A percentile compares a stretch with the other conserved stretches of the same genome.
phyloP scores from a whole-genome alignment of 345 rosid species.

The Bruguiera sexangula region DNA sequence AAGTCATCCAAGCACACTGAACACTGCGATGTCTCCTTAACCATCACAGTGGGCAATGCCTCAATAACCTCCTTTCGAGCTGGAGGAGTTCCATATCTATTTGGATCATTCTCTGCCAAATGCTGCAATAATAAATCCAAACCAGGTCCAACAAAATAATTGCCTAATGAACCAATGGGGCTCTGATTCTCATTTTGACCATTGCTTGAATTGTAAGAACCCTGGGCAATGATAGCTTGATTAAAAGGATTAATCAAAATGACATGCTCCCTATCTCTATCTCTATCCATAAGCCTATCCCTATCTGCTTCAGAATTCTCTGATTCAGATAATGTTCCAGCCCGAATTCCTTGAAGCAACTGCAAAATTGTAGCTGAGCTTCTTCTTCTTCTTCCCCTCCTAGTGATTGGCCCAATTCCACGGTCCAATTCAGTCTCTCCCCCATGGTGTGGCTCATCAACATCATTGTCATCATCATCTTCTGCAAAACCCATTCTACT shows the following conservation, averaged over 20 bases:
- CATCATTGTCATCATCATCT: slow-evolving; percentile 36
- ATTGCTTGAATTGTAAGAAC: slow-evolving; percentile 41
- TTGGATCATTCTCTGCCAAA: slow-evolving; percentile 71
- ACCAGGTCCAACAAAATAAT: slow-evolving; percentile 80
- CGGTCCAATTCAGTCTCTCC: slow-evolving; percentile 59
- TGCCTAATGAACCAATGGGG: slow-evolving; percentile 55
- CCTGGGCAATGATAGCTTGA: slow-evolving; percentile 56
- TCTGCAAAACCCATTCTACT: slow-evolving; percentile 53
- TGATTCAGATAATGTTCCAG: slow-evolving; percentile 65
- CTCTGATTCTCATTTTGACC: slow-evolving; percentile 43
- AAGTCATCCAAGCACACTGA: slow-evolving; percentile 83
- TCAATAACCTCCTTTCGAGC: slow-evolving; percentile 79
- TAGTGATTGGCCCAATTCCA: slow-evolving; percentile 55
- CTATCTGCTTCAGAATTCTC: slow-evolving; percentile 46
- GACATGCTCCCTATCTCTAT: slow-evolving; percentile 35
- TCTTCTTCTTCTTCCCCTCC: slow-evolving; percentile 62
- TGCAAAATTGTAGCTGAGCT: slow-evolving; percentile 69
- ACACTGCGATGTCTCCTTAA: slow-evolving; percentile 60
- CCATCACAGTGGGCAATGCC: slow-evolving; percentile 44
- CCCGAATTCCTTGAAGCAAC: slow-evolving; percentile 72
- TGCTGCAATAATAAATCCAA: slow-evolving; percentile 72
- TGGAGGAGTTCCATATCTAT: slow-evolving; percentile 81
- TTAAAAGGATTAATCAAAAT: slow-evolving; percentile 61
- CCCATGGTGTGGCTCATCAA: slow-evolving; percentile 36
- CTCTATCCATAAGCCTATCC: slow-evolving; percentile 37